Evolutionary conservation across 495 filamentous ascomycete genomes (phyloP), one percentile per base, ranked within the genome.

Genomic region (Penicillium desertorum): DNA sequence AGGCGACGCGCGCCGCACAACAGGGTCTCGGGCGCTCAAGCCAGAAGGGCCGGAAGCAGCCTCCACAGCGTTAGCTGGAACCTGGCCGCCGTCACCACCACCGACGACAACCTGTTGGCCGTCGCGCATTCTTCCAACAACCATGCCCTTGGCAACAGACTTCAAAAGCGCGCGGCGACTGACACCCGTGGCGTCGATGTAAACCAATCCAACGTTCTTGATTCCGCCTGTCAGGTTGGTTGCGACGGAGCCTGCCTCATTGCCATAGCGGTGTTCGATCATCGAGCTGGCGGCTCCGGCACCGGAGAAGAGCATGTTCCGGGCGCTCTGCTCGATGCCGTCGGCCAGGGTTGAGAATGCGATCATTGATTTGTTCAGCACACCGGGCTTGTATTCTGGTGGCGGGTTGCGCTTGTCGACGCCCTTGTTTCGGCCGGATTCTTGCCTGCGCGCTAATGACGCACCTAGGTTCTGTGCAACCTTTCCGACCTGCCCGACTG

Each of bases 121-220:
- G 27, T 91, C 87, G 23, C 80, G 81, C 61, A 96, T 93, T 46
- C 83, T 85, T 16, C 94, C 94, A 17, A 98, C 88, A 0, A 98
- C 90, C 93, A 97, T 96, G n/a, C 95, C 94, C 76, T 96, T 97
- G 20, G 95, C 94, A 5, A 98, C 94, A 3, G 79, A 81, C 77
- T 95, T 98, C 59, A 98, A 83, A 49, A 98, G 81, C 0, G 95
- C 95, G 58, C 87, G 80, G 12, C 94, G 79, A 47, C 88, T 92
- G 5, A 98, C 95, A 5, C 94, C 94, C 1, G 90, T 86, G 7
- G 92, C 95, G 65, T 98, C 94, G 41, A 98, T 93, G 66, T 98
- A 98, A n/a, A 98, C 94, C 37, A 98, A 76, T 4, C 92, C 93
- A 42, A 98, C 95, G 63, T 98, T 98, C 76, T 89, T 95, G 61